These are phyloP conservation scores for Chenopodium quinoa DNA, from an alignment of 148 eudicot species.

Conservation along the genomic window DNA sequence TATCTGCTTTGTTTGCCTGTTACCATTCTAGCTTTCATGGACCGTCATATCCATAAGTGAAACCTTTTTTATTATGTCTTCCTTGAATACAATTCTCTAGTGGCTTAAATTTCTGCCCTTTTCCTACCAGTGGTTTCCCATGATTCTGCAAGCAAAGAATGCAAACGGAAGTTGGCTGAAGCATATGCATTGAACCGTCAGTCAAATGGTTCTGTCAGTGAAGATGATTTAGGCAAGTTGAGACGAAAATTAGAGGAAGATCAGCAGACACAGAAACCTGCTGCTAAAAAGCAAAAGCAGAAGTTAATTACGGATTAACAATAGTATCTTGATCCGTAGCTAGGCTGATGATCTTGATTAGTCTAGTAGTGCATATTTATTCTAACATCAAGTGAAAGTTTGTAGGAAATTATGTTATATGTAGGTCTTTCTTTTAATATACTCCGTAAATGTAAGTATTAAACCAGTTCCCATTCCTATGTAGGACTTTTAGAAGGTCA, in stretches of 20 bases:
- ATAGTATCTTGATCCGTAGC: neutral
- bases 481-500: neutral
- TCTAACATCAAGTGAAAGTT: no score
- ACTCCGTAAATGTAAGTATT: neutral
- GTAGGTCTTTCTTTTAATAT: neutral
- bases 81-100: neutral
- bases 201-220: constrained; percentile 50
- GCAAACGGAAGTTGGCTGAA: constrained; percentile 68
- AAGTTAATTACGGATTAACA: constrained; percentile 31
- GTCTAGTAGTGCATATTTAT: neutral
- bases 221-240: constrained; percentile 53
- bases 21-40: neutral
- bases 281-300: constrained; percentile 47
- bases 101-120: neutral
- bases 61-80: neutral
- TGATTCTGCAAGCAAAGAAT: constrained; percentile 83
- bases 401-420: neutral
- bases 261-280: constrained; percentile 34
- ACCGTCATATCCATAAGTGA: neutral
- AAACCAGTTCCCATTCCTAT: neutral
- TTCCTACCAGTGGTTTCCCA: constrained; percentile 58
- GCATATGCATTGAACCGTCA: constrained; percentile 75
- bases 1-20: neutral
- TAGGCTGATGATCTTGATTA: neutral
- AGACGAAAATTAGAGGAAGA: constrained; percentile 58